A percentile compares a stretch with the other conserved stretches of the same genome.
These are phyloP conservation scores for Ophiostoma ips DNA, from an alignment of 2,329 filamentous ascomycete species.

Conservation along the genomic window DNA sequence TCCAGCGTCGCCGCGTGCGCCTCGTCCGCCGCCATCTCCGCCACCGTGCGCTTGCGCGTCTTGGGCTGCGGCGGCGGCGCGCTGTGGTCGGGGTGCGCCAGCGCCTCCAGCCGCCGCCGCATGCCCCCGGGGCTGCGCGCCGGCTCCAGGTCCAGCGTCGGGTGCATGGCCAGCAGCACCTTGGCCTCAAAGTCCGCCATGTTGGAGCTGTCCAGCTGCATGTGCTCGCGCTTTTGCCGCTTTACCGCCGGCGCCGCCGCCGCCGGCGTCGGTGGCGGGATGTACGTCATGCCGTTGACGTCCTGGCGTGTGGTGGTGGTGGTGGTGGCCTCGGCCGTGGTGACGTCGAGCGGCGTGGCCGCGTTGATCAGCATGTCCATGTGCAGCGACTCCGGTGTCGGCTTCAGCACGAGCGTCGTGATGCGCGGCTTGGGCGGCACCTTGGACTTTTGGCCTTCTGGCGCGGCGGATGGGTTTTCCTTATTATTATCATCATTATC, in stretches of 20 bases:
- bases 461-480: constrained; percentile 36
- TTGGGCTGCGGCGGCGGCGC: constrained; percentile 70
- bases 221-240: constrained; percentile 54
- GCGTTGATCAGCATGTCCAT: constrained; percentile 63
- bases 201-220: constrained; percentile 63
- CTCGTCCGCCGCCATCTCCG: constrained; percentile 90
- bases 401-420: constrained; percentile 69
- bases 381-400: constrained; percentile 62
- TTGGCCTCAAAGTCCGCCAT: constrained; percentile 63
- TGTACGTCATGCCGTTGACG: constrained; percentile 17
- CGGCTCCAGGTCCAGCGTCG: constrained; percentile 65
- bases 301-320: constrained; percentile 5
- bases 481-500: no score
- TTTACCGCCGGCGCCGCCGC: constrained; percentile 56
- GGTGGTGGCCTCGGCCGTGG: constrained; percentile 10
- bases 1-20: constrained; percentile 80
- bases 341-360: constrained; percentile 50
- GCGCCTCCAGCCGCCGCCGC: constrained; percentile 54
- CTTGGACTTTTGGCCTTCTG: constrained; percentile 31
- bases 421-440: constrained; percentile 46
- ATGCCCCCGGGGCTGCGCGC: constrained; percentile 55
- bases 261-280: constrained; percentile 56
- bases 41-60: constrained; percentile 81
- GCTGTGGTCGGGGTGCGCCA: constrained; percentile 65
- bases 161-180: constrained; percentile 57